These are phyloP conservation scores for Populus tomentosa DNA, from an alignment of 441 rosid species.

Conservation along the genomic window DNA sequence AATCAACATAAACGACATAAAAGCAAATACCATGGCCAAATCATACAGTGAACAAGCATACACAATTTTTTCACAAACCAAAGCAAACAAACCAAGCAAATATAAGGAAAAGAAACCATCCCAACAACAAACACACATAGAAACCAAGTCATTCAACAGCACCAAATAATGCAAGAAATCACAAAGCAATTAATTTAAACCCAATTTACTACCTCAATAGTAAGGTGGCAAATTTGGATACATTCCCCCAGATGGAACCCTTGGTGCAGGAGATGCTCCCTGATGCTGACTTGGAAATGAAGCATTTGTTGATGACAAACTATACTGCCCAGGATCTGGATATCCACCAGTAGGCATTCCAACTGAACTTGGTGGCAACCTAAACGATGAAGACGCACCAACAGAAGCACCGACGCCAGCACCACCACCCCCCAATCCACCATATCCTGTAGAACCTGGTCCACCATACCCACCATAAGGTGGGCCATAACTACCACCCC, in stretches of 20 bases:
- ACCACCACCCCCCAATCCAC: slow-evolving; percentile 39
- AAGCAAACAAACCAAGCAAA: background rate
- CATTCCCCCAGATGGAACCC: slow-evolving; percentile 68
- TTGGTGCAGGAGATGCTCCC: slow-evolving; percentile 60
- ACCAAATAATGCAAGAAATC: background rate
- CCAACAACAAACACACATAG: background rate
- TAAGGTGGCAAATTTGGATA: slow-evolving; percentile 64
- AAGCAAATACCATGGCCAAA: background rate
- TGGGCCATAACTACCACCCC: slow-evolving; percentile 39
- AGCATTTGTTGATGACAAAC: slow-evolving; percentile 37
- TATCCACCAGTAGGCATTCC: slow-evolving; percentile 58
- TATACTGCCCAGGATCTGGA: slow-evolving; percentile 54
- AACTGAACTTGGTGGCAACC: slow-evolving; percentile 47
- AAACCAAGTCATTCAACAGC: background rate
- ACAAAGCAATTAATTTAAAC: background rate
- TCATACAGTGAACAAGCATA: background rate
- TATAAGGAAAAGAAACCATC: background rate
- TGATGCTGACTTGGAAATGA: slow-evolving; percentile 64
- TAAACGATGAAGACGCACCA: slow-evolving; percentile 34
- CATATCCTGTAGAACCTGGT: slow-evolving; percentile 45
- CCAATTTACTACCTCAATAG: slow-evolving; percentile 45
- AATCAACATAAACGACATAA: background rate
- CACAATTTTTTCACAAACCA: background rate
- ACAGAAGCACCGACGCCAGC: slow-evolving; percentile 26
- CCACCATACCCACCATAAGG: slow-evolving; percentile 38